Evolutionary conservation across 78 protist species (phyloP).

Genomic region (Dictyostelium brefeldianum): DNA sequence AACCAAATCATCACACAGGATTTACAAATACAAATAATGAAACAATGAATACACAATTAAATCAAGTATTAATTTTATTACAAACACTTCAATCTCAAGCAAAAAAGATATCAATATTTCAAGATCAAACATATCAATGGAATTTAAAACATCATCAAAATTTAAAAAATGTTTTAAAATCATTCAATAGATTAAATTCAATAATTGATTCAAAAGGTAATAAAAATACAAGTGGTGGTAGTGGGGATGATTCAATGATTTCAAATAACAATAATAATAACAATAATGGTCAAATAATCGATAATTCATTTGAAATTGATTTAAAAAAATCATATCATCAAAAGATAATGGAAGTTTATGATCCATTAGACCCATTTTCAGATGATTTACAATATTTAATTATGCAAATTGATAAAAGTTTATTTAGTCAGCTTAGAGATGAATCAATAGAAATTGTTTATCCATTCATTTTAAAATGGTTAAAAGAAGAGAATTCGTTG

Average conservation of each 20-base stretch:
- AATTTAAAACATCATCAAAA: conserved; percentile 49
- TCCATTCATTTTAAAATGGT: conserved; percentile 48
- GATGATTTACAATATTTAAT: conserved; percentile 5
- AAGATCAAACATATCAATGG: conserved; percentile 73
- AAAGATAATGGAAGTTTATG: conserved; percentile 10
- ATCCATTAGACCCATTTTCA: conserved; percentile 11
- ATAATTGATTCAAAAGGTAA: not conserved
- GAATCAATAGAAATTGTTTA: conserved; percentile 36
- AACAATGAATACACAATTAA: not conserved
- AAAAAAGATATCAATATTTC: conserved; percentile 17
- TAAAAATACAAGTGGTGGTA: not conserved
- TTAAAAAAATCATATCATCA: conserved; percentile 6
- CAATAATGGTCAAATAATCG: not conserved
- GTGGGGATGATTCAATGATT: no score
- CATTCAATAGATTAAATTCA: conserved; percentile 28
- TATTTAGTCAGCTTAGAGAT: conserved; percentile 37
- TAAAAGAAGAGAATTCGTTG: conserved; percentile 10
- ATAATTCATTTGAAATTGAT: not conserved
- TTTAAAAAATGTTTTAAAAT: conserved; percentile 47
- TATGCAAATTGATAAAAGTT: conserved; percentile 31
- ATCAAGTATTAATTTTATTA: conserved; percentile 18
- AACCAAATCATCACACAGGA: not conserved
- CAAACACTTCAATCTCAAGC: conserved; percentile 32
- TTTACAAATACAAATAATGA: not conserved
- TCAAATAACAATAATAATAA: not conserved